A percentile compares a stretch with the other conserved stretches of the same genome.
phyloP scores from a whole-genome alignment of 129 eudicot genomes.

The Deinandra increscens region DNA sequence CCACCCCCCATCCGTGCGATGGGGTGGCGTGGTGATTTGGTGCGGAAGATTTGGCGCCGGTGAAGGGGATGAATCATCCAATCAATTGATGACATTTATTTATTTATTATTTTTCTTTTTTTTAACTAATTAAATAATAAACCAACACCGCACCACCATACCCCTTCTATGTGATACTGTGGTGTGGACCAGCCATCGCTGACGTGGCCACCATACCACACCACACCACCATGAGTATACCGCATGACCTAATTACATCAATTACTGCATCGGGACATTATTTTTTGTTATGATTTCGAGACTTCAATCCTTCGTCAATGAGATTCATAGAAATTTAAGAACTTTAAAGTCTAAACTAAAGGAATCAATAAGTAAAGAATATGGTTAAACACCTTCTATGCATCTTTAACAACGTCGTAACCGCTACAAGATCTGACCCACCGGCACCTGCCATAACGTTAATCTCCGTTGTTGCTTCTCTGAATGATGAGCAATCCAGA shows the following conservation, averaged over 20 bases:
- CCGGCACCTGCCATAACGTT: conserved; percentile 57
- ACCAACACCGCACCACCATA: too few species aligned
- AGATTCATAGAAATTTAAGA: background rate
- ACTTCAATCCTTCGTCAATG: background rate
- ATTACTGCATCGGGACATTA: conserved; percentile 7
- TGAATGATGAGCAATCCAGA: conserved; percentile 30
- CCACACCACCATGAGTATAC: too few species aligned
- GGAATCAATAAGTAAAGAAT: background rate
- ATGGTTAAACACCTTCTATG: conserved; percentile 51
- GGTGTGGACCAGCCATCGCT: too few species aligned
- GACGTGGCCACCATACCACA: too few species aligned
- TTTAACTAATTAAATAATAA: too few species aligned
- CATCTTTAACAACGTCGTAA: conserved; percentile 66
- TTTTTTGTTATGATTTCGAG: background rate
- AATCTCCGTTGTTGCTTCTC: conserved; percentile 27
- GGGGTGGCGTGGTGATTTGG: too few species aligned
- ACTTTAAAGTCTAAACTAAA: background rate
- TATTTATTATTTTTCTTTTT: too few species aligned
- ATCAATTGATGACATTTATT: too few species aligned
- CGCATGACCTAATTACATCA: background rate
- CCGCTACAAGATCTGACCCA: conserved; percentile 91
- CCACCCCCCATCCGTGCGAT: too few species aligned
- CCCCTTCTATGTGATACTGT: too few species aligned
- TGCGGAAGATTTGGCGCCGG: too few species aligned
- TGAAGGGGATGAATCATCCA: too few species aligned